These are phyloP conservation scores for Penicillium samsonianum DNA, from an alignment of 495 filamentous ascomycete species.

Conservation along the genomic window DNA sequence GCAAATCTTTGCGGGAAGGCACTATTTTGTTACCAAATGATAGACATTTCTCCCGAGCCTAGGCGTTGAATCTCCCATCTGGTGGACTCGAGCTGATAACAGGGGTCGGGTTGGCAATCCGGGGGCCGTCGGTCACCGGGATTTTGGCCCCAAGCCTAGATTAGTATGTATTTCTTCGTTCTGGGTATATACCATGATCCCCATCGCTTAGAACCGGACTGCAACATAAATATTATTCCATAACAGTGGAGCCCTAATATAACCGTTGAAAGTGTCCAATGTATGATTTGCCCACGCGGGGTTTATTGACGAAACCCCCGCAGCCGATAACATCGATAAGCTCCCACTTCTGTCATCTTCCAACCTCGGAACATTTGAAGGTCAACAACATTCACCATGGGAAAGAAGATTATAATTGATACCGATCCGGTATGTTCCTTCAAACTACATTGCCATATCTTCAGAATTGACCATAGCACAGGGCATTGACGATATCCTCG, in stretches of 20 bases:
- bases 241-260: neutral
- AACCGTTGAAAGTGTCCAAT: neutral
- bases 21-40: neutral
- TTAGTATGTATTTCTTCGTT: neutral
- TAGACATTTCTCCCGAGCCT: too few relatives aligned
- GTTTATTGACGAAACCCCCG: conserved; percentile 8
- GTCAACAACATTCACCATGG: conserved; percentile 15
- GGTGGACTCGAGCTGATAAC: neutral
- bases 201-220: neutral
- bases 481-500: conserved; percentile 93
- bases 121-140: conserved; percentile 6
- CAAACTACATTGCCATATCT: neutral
- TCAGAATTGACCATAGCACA: conserved; percentile 19
- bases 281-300: conserved; percentile 1
- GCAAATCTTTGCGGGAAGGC: too few relatives aligned
- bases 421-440: conserved; percentile 70
- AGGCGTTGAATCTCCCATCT: neutral
- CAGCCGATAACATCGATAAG: conserved; percentile 17
- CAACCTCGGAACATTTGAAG: conserved; percentile 1
- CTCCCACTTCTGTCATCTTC: conserved; percentile 13
- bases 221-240: neutral
- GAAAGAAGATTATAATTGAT: conserved; percentile 84
- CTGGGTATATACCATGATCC: neutral
- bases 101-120: neutral
- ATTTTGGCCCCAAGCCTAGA: neutral